Evolutionary conservation across 2,329 filamentous ascomycete genomes (phyloP).

Genomic region (Coniochaeta hoffmannii): DNA sequence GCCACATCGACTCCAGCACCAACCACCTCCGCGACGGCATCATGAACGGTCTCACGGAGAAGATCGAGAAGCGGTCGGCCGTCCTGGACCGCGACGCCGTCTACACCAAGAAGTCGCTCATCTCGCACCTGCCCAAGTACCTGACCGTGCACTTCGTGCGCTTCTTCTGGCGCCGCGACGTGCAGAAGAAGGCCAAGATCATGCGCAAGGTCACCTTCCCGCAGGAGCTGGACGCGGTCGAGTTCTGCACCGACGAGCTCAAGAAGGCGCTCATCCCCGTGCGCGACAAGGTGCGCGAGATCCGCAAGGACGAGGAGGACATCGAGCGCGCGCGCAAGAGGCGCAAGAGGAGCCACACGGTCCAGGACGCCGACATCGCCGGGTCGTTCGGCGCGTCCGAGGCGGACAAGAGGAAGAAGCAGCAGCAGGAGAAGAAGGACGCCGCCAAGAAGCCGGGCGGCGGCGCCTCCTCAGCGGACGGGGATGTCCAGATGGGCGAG

Average conservation of each 20-base stretch:
- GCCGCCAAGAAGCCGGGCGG: conserved; percentile 24
- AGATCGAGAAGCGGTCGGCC: conserved; percentile 75
- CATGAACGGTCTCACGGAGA: conserved; percentile 70
- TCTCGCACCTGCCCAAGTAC: conserved; percentile 87
- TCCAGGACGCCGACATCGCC: conserved; percentile 32
- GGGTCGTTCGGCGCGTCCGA: conserved; percentile 3
- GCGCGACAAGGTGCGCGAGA: conserved; percentile 91
- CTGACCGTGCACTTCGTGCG: conserved; percentile 95
- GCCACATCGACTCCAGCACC: conserved; percentile 80
- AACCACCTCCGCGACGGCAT: conserved; percentile 92
- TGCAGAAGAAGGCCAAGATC: conserved; percentile 98
- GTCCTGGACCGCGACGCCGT: conserved; percentile 68
- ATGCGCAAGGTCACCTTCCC: conserved; percentile 98
- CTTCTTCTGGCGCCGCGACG: conserved; percentile 95
- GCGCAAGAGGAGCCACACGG: conserved; percentile 56
- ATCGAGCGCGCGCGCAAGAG: conserved; percentile 86
- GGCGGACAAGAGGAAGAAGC: conserved; percentile 35
- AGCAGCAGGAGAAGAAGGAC: conserved; percentile 32
- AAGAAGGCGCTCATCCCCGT: conserved; percentile 78
- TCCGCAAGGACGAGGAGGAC: conserved; percentile 92
- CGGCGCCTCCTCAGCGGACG: conserved; percentile 39
- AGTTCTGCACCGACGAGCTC: conserved; percentile 91
- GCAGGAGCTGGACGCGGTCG: conserved; percentile 82
- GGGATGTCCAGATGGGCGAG: conserved; percentile 59
- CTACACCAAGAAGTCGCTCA: conserved; percentile 88